phyloP scores from a whole-genome alignment of 2,329 filamentous ascomycete species.

The Aspergillus luchuensis region DNA sequence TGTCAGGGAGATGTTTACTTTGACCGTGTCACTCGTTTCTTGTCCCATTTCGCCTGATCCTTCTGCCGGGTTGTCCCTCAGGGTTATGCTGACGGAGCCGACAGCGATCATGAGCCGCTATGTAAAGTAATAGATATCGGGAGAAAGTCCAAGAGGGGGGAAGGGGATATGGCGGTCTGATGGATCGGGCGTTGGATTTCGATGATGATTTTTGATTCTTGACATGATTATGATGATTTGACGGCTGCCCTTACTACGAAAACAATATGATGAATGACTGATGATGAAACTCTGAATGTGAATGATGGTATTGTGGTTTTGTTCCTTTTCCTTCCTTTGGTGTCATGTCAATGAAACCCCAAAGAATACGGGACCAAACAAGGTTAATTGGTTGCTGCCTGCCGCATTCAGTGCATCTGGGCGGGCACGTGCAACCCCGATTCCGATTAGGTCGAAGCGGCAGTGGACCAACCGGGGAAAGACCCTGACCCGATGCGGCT shows the following conservation, averaged over 20 bases:
- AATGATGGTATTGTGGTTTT: background rate
- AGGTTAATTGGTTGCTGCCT: background rate
- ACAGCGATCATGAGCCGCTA: constrained; percentile 14
- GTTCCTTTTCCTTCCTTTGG: background rate
- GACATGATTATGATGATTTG: constrained; percentile 15
- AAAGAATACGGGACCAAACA: background rate
- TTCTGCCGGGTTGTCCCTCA: background rate
- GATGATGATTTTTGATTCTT: constrained; percentile 1
- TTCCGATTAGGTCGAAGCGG: background rate
- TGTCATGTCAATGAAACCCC: too few species aligned
- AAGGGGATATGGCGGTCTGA: background rate
- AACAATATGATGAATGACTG: background rate
- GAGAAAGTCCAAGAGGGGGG: constrained; percentile 1
- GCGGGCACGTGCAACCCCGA: background rate
- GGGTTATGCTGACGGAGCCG: background rate
- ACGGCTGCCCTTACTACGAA: background rate
- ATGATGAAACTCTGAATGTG: background rate
- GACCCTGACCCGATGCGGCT: background rate
- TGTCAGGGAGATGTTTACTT: background rate
- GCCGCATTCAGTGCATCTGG: background rate
- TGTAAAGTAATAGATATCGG: constrained; percentile 23
- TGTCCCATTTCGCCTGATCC: background rate
- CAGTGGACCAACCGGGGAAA: background rate
- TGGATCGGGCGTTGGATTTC: constrained; percentile 14
- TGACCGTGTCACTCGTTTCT: background rate